Evolutionary conservation across 345 rosid species (phyloP).

Genomic region (Hypericum androsaemum): DNA sequence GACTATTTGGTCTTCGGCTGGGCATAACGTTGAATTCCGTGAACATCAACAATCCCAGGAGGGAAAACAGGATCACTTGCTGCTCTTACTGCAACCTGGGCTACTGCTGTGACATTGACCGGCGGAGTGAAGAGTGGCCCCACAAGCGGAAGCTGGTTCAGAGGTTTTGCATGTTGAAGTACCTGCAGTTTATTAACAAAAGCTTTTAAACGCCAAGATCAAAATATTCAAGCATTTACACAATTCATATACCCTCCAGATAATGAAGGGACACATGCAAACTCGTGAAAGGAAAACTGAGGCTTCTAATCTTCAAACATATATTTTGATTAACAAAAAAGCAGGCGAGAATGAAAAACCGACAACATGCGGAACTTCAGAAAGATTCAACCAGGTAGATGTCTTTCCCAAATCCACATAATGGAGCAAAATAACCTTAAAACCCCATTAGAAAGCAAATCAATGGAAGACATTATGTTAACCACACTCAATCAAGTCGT

Average conservation of each 20-base stretch:
- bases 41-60: slow-evolving; percentile 40
- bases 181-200: slow-evolving; percentile 16
- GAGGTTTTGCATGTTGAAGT: slow-evolving; percentile 43
- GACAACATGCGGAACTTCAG: no score
- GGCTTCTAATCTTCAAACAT: no score
- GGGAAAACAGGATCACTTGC: slow-evolving; percentile 55
- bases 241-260: no score
- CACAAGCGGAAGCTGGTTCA: slow-evolving; percentile 41
- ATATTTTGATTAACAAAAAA: no score
- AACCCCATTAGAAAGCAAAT: no score
- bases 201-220: background rate
- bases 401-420: no score
- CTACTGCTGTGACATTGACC: slow-evolving; percentile 33
- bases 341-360: no score
- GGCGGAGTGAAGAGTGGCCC: slow-evolving; percentile 55
- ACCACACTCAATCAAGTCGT: no score
- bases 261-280: no score
- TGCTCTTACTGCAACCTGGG: slow-evolving; percentile 46
- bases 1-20: slow-evolving; percentile 36
- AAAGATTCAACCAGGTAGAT: no score
- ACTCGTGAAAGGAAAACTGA: no score
- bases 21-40: slow-evolving; percentile 36
- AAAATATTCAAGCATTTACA: background rate
- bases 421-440: no score
- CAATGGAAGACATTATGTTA: slow-evolving; percentile 7